phyloP scores from a whole-genome alignment of 148 eudicot genomes.

The Chenopodium album region DNA sequence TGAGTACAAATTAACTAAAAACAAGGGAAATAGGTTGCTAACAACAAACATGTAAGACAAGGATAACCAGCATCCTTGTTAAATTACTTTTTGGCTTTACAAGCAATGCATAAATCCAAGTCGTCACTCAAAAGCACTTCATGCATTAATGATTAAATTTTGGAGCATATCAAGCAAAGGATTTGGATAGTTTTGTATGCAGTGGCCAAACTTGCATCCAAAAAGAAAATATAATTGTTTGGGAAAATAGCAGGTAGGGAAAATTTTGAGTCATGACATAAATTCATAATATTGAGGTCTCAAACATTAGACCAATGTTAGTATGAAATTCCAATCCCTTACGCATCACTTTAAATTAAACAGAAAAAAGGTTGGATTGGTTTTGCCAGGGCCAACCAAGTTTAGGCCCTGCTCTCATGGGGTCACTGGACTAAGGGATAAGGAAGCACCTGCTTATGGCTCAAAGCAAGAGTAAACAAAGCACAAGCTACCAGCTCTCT shows the following conservation, averaged over 20 bases:
- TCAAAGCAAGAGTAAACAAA: constrained; percentile 71
- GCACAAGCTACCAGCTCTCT: constrained; percentile 72
- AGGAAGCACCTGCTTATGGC: constrained; percentile 80
- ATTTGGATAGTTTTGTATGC: neutral
- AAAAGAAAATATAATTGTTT: neutral
- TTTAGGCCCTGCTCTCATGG: neutral
- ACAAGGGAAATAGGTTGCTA: neutral
- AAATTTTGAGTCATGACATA: too few species aligned
- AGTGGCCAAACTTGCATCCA: neutral
- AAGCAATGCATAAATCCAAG: neutral
- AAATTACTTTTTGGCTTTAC: neutral
- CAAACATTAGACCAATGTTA: too few species aligned
- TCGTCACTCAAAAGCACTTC: neutral
- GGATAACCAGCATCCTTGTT: neutral
- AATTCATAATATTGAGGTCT: too few species aligned
- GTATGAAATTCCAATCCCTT: too few species aligned
- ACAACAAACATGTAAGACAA: neutral
- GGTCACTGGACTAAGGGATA: constrained; percentile 10
- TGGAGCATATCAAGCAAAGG: neutral
- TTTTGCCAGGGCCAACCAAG: neutral
- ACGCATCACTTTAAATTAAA: too few species aligned
- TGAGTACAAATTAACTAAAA: neutral
- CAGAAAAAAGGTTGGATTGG: too few species aligned
- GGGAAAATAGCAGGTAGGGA: neutral
- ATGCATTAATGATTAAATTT: neutral